Base-by-base conservation (phyloP, 2,329 filamentous ascomycete genomes). In the Epichloe sibirici region DNA sequence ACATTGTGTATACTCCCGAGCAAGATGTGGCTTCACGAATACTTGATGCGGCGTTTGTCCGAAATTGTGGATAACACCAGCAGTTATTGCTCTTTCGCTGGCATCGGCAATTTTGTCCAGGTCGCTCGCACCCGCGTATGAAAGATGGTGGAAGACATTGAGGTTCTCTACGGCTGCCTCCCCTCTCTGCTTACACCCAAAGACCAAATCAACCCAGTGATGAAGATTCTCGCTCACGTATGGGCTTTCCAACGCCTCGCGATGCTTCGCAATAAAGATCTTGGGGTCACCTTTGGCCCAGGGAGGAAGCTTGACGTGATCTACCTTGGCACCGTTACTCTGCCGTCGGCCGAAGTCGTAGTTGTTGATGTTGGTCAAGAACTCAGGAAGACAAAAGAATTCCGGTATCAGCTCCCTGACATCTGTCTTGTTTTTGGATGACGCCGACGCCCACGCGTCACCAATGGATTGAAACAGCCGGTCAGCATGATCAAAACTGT, bases 61-160 rank as follows among this genome's bases (percentile, higher is more conserved):
- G 67, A 98, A 98, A 61, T 97, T 97, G 69, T 98, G 91, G 61
- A 98, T 97, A 59, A 96, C 95, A 37, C 89, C 89, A 51, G 95
- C 96, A 0, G 90, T 91, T 5, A 91, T 88, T 6, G 90, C 75
- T 44, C 90, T 79, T 67, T 97, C 90, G 52, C 91, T 82, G 0
- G 88, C 86, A 63, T 97, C 91, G 7, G 85, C 82, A 55, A 98
- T 97, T 50, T 83, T 84, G 66, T 98, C 93, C 4, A 98, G 73
- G 65, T 98, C 88, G 57, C 88, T 94, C 3, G 91, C 90, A 6
- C 93, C 94, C 56, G 90, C 87, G 63, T 98, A 98, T 0, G 91
- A 97, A 21, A 96, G 77, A 65, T 95, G 88, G 58, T 97, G 91
- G 70, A 96, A 98, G 23, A 98, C 90, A 61, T 98, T 98, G 42